A percentile compares a stretch with the other conserved stretches of the same genome.
Conservation (phyloP, 1,284 basidiomycete species). For the Apiotrichum porosum region DNA sequence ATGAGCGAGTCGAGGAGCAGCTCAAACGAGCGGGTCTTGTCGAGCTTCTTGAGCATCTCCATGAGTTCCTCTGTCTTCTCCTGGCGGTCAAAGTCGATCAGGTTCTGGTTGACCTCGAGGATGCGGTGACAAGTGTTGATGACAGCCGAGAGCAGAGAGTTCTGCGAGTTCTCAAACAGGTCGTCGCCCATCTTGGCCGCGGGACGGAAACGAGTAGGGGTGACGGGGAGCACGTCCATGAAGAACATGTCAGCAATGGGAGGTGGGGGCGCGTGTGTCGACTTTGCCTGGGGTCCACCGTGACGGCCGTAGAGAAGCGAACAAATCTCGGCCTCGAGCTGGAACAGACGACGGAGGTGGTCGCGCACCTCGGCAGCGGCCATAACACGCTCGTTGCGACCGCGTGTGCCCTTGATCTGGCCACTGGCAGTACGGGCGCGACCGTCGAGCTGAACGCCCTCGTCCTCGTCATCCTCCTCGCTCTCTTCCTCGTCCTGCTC, state of each 20-base stretch:
- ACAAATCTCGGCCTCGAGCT: constrained; percentile 75
- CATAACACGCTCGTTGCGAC: constrained; percentile 82
- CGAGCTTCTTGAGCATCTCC: constrained; percentile 11
- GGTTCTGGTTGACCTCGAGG: constrained; percentile 63
- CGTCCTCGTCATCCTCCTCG: constrained; percentile 33
- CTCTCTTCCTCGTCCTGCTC: constrained; percentile 56
- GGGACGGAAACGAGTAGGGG: constrained; percentile 94
- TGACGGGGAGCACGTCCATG: constrained; percentile 83
- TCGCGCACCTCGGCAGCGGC: constrained; percentile 87
- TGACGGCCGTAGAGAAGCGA: constrained; percentile 88
- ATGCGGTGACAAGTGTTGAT: constrained; percentile 76
- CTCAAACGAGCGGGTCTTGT: constrained; percentile 57
- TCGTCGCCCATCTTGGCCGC: constrained; percentile 88
- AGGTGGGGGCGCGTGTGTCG: constrained; percentile 39
- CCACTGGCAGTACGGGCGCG: constrained; percentile 64
- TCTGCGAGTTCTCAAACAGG: constrained; percentile 94
- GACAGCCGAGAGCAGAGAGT: constrained; percentile 83
- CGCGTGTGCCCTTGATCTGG: constrained; percentile 66
- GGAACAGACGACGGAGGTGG: constrained; percentile 84
- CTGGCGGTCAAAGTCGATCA: constrained; percentile 11
- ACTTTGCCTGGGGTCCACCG: constrained; percentile 59
- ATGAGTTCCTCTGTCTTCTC: constrained; percentile 12
- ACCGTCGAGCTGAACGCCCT: constrained; percentile 50
- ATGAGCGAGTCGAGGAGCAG: constrained; percentile 75
- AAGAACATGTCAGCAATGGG: constrained; percentile 84